phyloP scores from a whole-genome alignment of 2,329 filamentous ascomycete genomes.

The Calycina marina region DNA sequence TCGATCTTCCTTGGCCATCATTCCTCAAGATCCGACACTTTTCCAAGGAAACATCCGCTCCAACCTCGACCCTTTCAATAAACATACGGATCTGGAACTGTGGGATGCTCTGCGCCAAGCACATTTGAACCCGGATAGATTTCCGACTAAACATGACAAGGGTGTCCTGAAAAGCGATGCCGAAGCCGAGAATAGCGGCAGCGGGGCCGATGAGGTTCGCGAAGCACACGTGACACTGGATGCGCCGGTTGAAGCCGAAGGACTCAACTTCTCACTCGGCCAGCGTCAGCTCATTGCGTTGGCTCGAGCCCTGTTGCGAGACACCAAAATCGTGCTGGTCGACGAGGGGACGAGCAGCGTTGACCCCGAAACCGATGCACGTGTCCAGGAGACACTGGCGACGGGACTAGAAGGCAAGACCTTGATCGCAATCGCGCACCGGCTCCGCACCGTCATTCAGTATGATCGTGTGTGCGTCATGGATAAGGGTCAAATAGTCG shows the following conservation, averaged over 20 bases:
- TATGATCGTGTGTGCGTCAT: conserved; percentile 59
- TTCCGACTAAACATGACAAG: no score
- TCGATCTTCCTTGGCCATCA: conserved; percentile 60
- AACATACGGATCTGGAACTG: conserved; percentile 61
- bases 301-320: conserved; percentile 70
- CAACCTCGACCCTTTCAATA: conserved; percentile 64
- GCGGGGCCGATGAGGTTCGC: background rate
- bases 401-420: conserved; percentile 70
- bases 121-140: conserved; percentile 32
- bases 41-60: conserved; percentile 63
- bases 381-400: conserved; percentile 78
- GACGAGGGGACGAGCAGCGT: conserved; percentile 85
- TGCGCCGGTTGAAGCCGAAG: conserved; percentile 75
- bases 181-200: no score
- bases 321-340: conserved; percentile 78
- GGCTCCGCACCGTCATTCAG: conserved; percentile 72
- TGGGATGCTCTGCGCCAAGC: conserved; percentile 64
- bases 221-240: conserved; percentile 51
- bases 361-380: conserved; percentile 85
- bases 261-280: conserved; percentile 82
- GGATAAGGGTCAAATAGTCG: background rate
- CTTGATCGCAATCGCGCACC: conserved; percentile 77
- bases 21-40: conserved; percentile 67
- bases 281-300: conserved; percentile 87
- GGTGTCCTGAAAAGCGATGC: no score